Base-by-base conservation (phyloP, 352 stramenopile species). In the Globisporangium nunn region DNA sequence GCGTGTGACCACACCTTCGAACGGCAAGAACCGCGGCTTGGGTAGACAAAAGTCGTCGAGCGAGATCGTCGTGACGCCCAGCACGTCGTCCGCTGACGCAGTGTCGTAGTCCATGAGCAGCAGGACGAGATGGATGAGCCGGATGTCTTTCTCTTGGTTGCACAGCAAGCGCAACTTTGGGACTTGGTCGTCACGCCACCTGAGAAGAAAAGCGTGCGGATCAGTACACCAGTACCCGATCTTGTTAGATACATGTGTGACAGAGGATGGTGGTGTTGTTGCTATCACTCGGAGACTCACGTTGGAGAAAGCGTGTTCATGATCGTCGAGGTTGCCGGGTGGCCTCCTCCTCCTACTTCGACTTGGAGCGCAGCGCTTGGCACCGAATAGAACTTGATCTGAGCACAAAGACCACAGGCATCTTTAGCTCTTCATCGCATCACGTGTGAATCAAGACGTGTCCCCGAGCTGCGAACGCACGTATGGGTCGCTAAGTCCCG, bases 31-130 rank as follows among this genome's bases (percentile, higher is more conserved):
- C 49, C 65, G 66, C 11, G 73, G 70, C 6, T 64, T 60, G 15
- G n/a, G 46, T 15, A 67, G 58, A 39, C 67, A 87, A 51, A 80
- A 78, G 52, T 76, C 76, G 4, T 84, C 74, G 31, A 93, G 63
- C 28, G 73, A 80, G 33, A 91, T 55, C 48, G 74, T 71, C 14
- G 67, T 70, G 57, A 88, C 75, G 52, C 78, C 80, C 47, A 95
- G 76, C 12, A 81, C 57, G 45, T 93, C 85, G 61, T 92, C 75
- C 29, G 71, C 69, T 3, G 79, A 89, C 29, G 76, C 85, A 17
- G 77, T 70, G 61, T 95, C 82, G 66, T 91, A 88, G 63, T 93
- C 82, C 82, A 91, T 91, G 51, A 92, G 47, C 30, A 88, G 54
- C 47, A 95, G 66, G 15, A 88, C 67, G 47, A 95, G 59, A 61